Conservation (phyloP, 768 basidiomycete genomes). For the Pleurotus tuber-regium region DNA sequence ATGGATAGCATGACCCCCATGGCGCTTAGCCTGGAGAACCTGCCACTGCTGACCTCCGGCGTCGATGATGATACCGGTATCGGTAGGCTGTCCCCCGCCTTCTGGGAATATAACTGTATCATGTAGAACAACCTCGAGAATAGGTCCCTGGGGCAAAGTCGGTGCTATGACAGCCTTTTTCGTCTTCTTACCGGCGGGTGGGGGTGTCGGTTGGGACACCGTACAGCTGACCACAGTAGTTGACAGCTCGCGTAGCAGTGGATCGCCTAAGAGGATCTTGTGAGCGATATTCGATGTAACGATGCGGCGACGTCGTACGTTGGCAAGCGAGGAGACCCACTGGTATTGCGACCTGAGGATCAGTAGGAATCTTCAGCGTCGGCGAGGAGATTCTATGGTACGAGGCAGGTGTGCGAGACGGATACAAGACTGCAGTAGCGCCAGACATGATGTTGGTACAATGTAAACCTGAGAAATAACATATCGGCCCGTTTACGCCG, state of each 20-base stretch:
- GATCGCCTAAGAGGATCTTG: constrained; percentile 50
- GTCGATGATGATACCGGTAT: constrained; percentile 57
- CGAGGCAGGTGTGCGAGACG: constrained; percentile 44
- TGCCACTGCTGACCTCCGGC: constrained; percentile 47
- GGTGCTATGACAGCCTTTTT: constrained; percentile 57
- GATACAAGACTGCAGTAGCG: constrained; percentile 41
- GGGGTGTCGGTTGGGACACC: constrained; percentile 41
- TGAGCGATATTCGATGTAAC: background rate
- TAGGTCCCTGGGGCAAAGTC: constrained; percentile 37
- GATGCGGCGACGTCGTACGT: constrained; percentile 38
- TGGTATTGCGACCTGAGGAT: constrained; percentile 51
- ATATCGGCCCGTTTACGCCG: constrained; percentile 23
- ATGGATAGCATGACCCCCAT: constrained; percentile 75
- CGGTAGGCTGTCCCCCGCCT: constrained; percentile 79
- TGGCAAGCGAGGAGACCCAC: constrained; percentile 81
- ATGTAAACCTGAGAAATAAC: constrained; percentile 20
- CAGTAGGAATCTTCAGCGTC: constrained; percentile 51
- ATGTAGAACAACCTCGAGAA: constrained; percentile 66
- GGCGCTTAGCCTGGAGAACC: constrained; percentile 64
- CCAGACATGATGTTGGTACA: constrained; percentile 27
- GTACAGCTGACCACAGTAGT: constrained; percentile 55
- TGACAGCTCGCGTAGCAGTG: constrained; percentile 55
- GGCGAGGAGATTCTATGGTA: constrained; percentile 68
- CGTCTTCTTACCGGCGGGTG: constrained; percentile 43
- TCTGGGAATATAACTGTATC: constrained; percentile 84